These are phyloP conservation scores for Apodospora peruviana DNA, from an alignment of 495 filamentous ascomycete genomes.

Conservation along the genomic window DNA sequence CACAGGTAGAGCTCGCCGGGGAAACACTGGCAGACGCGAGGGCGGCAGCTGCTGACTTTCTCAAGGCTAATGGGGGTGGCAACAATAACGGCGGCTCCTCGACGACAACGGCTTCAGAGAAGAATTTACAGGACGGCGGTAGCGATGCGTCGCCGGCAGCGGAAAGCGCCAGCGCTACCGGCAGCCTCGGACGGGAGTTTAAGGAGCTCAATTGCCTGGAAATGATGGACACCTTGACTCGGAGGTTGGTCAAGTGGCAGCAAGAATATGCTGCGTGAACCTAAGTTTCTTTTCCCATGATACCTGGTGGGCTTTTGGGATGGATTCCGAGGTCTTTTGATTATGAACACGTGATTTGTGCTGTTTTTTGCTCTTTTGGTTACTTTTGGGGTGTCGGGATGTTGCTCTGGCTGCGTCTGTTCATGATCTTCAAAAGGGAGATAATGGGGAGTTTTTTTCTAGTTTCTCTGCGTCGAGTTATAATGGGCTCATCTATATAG, in stretches of 20 bases:
- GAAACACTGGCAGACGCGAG: slow-evolving; percentile 22
- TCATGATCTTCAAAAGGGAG: no score
- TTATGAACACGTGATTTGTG: no score
- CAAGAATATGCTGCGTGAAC: slow-evolving; percentile 42
- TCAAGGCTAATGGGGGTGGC: slow-evolving; percentile 12
- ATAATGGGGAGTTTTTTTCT: no score
- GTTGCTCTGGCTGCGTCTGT: no score
- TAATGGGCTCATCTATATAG: no score
- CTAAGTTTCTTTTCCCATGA: no score
- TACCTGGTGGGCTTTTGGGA: no score
- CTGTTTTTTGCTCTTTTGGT: no score
- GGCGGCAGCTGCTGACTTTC: slow-evolving; percentile 10
- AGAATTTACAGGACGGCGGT: background rate
- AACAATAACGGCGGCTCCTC: background rate
- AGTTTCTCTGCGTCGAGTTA: no score
- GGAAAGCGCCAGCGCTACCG: background rate
- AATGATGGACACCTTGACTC: slow-evolving; percentile 78
- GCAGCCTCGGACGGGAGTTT: slow-evolving; percentile 46
- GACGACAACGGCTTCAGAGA: background rate
- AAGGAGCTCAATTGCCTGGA: slow-evolving; percentile 64
- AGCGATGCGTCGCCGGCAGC: background rate
- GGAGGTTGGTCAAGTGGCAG: slow-evolving; percentile 74
- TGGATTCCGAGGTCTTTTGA: no score
- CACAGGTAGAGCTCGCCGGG: slow-evolving; percentile 81
- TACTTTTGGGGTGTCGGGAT: no score